Evolutionary conservation across 202 grass and related monocot genomes (phyloP), one percentile per base, ranked within the genome.

Genomic region (Zizania palustris): DNA sequence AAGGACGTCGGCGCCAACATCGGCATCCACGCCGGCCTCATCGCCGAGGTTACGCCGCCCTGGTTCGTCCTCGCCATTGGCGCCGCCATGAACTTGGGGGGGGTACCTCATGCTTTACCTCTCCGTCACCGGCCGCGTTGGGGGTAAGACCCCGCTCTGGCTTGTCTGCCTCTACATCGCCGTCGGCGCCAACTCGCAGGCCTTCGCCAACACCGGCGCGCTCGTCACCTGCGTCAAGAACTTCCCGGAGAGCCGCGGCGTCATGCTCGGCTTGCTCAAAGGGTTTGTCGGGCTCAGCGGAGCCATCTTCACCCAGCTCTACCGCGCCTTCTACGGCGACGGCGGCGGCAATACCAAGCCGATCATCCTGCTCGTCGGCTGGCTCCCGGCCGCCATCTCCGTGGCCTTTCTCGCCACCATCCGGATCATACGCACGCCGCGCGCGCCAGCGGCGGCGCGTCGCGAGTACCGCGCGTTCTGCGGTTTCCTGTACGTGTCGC

Each of bases 151-250:
- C 0, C 89, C 73, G 6, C 82, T 97, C 1, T 97, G 94, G 94
- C 94, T 89, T 33, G 90, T 98, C 91, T 98, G 91, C 75, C 63
- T 95, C 82, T 95, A 92, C 85, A 95, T 98, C 77, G 90, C 83
- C 84, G 51, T 95, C 20, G 96, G 96, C 0, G 91, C 96, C 65
- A 98, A 98, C 77, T 98, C 96, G 6, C 96, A 95, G 89, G 84
- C 96, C 57, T 98, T 95, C 84, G 80, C 96, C 67, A 95, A 95
- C 79, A 98, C 96, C 22, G 91, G 96, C 45, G 91, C 91, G 14
- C 96, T 95, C 73, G 96, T 95, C 85, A 94, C 96, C 51, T 85
- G 77, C 65, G 96, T 98, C 73, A 92, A 94, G 83, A 98, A 95
- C 83, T 98, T 98, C 77, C 95, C 91, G 0, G 88, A 92, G 83